Base-by-base conservation (phyloP, 2,329 filamentous ascomycete genomes). In the Hypoxylon sp. region DNA sequence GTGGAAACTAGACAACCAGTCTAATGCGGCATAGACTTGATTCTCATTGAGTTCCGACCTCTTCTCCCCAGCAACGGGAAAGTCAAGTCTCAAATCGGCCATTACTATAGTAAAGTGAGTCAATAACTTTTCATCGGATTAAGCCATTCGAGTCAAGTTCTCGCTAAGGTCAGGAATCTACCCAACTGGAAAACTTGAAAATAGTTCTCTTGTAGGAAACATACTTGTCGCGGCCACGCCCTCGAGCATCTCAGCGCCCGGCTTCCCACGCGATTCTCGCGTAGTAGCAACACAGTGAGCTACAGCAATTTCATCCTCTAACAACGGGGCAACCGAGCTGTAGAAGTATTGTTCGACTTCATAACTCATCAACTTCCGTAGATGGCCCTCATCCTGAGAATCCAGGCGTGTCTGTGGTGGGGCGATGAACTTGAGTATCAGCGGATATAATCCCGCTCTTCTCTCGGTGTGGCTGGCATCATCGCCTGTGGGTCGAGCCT, bases 261-360 rank as follows among this genome's bases (percentile, higher is more conserved):
- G 63, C 32, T 65, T 70, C 9, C 68, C 74, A 9, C 29, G 32
- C 34, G 53, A 58, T 27, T 65, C 64, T 2, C 64, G 63, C 16
- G 70, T 74, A 3, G 65, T 68, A 8, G 68, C 67, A 39, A 73
- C 55, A 50, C 65, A 74, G 16, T 67, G 60, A 27, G 74, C 70
- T 34, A 73, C 56, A 30, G 70, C 55, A 27, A 69, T 53, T 5
- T 77, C 74, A 4, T 74, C 68, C 5, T 73, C 74, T 1, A 91
- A 74, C 0, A 72, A 73, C 0, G 86, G 84, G 0, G 86, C 87
- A 9, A 91, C 75, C 2, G 84, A 74, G 1, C 78, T 79, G 73
- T 91, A 91, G 69, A 91, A 91, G 69, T 84, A 84, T 71, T 89
- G 88, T 75, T 91, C 89, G 2, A 90, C 87, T 47, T 88, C 82